Evolutionary conservation across 441 rosid genomes (phyloP).

Genomic region (Corymbia citriodora): DNA sequence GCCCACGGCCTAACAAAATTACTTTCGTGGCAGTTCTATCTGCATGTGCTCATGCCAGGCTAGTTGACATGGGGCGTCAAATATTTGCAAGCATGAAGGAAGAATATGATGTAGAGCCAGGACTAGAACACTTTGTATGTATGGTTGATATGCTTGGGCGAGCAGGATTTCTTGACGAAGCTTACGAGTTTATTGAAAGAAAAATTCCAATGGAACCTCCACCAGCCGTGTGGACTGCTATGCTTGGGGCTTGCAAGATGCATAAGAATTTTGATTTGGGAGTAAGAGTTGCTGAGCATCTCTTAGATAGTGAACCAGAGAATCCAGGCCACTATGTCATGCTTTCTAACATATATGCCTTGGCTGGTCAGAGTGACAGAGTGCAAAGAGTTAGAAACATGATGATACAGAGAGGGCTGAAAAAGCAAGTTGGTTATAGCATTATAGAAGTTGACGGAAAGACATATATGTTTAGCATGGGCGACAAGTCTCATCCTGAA

Average conservation of each 20-base stretch:
- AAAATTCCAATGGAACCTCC: conserved; percentile 34
- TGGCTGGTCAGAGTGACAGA: conserved; percentile 66
- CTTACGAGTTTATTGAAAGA: conserved; percentile 44
- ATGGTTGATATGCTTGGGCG: conserved; percentile 88
- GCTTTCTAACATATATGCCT: conserved; percentile 79
- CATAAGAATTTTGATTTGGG: conserved; percentile 78
- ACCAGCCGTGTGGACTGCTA: conserved; percentile 84
- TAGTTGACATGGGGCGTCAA: conserved; percentile 47
- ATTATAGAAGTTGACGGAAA: conserved; percentile 50
- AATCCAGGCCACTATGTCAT: conserved; percentile 84
- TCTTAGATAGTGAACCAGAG: conserved; percentile 60
- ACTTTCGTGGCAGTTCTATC: conserved; percentile 77
- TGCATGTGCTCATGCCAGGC: conserved; percentile 85
- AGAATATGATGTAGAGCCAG: conserved; percentile 40
- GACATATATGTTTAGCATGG: conserved; percentile 75
- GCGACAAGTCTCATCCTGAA: conserved; percentile 64
- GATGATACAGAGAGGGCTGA: conserved; percentile 55
- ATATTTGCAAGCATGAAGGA: conserved; percentile 51
- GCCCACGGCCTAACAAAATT: conserved; percentile 48
- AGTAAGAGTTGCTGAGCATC: conserved; percentile 63
- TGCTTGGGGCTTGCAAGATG: conserved; percentile 98
- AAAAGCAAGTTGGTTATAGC: conserved; percentile 81
- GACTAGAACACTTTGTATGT: conserved; percentile 72
- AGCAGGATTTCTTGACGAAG: conserved; percentile 69
- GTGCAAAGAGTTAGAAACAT: conserved; percentile 57